Evolutionary conservation across 2,329 filamentous ascomycete species (phyloP), one percentile per base, ranked within the genome.

Genomic region (Chrysosporium keratinophilum): DNA sequence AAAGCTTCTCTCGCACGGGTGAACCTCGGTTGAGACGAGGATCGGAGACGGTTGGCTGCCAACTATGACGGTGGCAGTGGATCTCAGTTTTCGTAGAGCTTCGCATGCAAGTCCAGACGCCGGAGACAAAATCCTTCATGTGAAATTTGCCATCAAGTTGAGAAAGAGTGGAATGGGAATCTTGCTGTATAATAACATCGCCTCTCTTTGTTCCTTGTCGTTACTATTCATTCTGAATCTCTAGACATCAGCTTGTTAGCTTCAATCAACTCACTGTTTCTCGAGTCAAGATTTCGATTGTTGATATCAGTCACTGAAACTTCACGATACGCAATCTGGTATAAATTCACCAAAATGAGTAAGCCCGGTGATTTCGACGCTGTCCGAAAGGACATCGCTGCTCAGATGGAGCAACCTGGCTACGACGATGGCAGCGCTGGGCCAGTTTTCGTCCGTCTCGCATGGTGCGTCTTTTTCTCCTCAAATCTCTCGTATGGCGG

Each of bases 391-490:
- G 78, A 80, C 60, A 76, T 82, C 52, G 69, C 67, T 57, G 70
- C 70, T 23, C 72, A 81, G 52, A 68, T 82, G 45, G 70, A 78
- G 57, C 78, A 83, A 64, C 80, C 81, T 19, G 78, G 73, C 58
- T 84, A 83, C 64, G 81, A 84, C 60, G 81, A 84, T 67, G 81
- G 81, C 15, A 81, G 77, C 54, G 78, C 79, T 31, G 81, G 80
- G 1, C 81, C 81, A 0, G 78, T 84, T 0, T 76, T 84, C 49
- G 79, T 84, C 53, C 76, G 81, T 11, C 71, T 84, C 40, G 81
- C 81, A 54, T 84, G 79, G 79, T 78, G 67, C 59, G 71, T 66
- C 9, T 14, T 15, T 31, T n/a, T 11, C 31, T 31, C 2, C 51
- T 19, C n/a, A 31, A 40, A 19, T 44, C 19, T 35, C 15, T 9